phyloP scores from a whole-genome alignment of 139 green algal genomes.

The Closterium sp. region DNA sequence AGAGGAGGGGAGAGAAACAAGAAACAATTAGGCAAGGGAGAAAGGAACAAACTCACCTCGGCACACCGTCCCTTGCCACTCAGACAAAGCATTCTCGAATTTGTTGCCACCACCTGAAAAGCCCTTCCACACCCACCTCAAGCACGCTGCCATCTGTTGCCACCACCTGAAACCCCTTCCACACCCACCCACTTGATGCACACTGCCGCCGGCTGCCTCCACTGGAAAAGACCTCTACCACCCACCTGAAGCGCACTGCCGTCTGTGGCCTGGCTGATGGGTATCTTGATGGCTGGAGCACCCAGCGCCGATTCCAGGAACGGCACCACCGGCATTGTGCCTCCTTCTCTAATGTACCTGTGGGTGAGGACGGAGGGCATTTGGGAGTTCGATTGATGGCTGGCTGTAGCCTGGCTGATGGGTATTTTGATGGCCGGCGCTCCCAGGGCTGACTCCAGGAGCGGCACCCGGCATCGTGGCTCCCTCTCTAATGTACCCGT shows the following conservation, averaged over 20 bases:
- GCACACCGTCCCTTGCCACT: not conserved
- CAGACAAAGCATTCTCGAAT: not conserved
- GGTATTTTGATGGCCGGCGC: not conserved
- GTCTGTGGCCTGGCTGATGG: slow-evolving; percentile 87
- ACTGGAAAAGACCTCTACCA: not conserved
- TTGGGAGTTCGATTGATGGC: not conserved
- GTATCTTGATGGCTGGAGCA: slow-evolving; percentile 84
- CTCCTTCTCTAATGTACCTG: slow-evolving; percentile 52
- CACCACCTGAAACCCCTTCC: not conserved
- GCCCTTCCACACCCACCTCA: not conserved
- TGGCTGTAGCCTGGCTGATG: not conserved
- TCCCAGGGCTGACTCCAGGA: slow-evolving; percentile 63
- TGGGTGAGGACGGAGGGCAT: not conserved
- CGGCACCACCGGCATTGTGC: slow-evolving; percentile 73
- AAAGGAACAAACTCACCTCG: not conserved
- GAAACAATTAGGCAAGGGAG: too few species aligned
- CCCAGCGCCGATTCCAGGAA: slow-evolving; percentile 81
- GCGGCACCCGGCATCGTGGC: slow-evolving; percentile 61
- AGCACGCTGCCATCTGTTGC: not conserved
- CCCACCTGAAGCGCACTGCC: slow-evolving; percentile 31
- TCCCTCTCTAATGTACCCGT: slow-evolving; percentile 36
- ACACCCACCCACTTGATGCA: slow-evolving; percentile 20
- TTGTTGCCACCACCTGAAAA: not conserved
- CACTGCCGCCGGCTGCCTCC: slow-evolving; percentile 71
- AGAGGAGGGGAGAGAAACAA: too few species aligned